Percentiles rank a stretch among this genome's conserved stretches.
These are phyloP conservation scores for Termitomyces sp. DNA, from an alignment of 768 basidiomycete species.

Conservation along the genomic window DNA sequence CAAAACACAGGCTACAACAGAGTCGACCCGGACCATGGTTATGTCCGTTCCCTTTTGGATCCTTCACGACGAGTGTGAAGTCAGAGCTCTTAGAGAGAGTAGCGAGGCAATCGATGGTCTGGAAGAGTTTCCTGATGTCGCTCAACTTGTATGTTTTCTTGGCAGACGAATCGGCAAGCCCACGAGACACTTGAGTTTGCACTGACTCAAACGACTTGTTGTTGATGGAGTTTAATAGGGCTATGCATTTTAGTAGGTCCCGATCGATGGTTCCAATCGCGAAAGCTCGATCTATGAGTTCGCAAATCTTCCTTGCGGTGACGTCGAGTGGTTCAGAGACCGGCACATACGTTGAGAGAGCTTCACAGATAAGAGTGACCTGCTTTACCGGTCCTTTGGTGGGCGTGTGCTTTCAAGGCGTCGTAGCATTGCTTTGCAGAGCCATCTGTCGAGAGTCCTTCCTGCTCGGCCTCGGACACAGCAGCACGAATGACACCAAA, in stretches of 20 bases:
- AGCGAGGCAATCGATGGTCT: background rate
- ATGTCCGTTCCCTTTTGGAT: background rate
- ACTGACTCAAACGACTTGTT: too few relatives aligned
- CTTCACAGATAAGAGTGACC: constrained; percentile 12
- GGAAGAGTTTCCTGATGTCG: too few relatives aligned
- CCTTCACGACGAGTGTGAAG: background rate
- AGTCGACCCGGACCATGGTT: background rate
- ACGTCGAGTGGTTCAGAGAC: background rate
- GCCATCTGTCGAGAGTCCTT: background rate
- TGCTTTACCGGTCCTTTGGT: constrained; percentile 17
- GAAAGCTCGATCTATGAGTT: constrained; percentile 6
- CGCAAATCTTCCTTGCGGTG: too few relatives aligned
- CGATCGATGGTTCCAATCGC: constrained; percentile 7
- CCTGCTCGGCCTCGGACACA: too few relatives aligned
- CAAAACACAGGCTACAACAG: background rate
- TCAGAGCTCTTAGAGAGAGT: background rate
- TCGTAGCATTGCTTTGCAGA: constrained; percentile 8
- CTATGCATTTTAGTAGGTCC: constrained; percentile 13
- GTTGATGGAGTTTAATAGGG: too few relatives aligned
- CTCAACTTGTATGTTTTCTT: constrained; percentile 8
- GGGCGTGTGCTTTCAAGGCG: too few relatives aligned
- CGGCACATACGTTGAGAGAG: constrained; percentile 5
- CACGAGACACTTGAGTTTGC: too few relatives aligned
- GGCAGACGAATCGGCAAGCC: constrained; percentile 8
- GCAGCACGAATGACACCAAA: too few relatives aligned